phyloP scores from a whole-genome alignment of 2,329 filamentous ascomycete genomes.

The Fusarium proliferatum region DNA sequence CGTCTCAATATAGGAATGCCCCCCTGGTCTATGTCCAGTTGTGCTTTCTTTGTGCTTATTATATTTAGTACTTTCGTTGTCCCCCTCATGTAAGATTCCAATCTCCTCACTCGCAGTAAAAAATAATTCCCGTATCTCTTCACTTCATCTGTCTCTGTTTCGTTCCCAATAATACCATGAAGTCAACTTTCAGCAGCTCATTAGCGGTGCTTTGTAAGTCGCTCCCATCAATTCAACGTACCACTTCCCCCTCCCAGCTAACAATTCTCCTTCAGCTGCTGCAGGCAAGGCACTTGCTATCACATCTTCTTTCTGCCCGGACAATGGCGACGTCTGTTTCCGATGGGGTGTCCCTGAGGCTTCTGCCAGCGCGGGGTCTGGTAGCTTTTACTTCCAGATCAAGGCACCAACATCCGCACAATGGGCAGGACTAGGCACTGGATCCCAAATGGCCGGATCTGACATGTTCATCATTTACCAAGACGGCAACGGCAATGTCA shows the following conservation, averaged over 20 bases:
- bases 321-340: constrained; percentile 61
- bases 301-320: constrained; percentile 55
- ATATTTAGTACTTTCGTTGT: constrained; percentile 20
- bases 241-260: neutral
- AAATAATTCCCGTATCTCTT: neutral
- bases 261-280: constrained; percentile 39
- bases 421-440: constrained; percentile 71
- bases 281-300: constrained; percentile 37
- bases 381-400: constrained; percentile 71
- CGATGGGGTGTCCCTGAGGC: constrained; percentile 64
- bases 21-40: constrained; percentile 22
- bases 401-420: constrained; percentile 62
- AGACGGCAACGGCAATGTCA: constrained; percentile 68
- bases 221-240: neutral
- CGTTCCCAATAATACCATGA: constrained; percentile 26
- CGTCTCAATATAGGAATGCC: constrained; percentile 18
- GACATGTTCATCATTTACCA: constrained; percentile 74
- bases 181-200: constrained; percentile 30
- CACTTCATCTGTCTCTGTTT: neutral
- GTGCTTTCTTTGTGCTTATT: constrained; percentile 18
- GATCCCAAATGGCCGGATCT: constrained; percentile 63
- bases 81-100: constrained; percentile 17
- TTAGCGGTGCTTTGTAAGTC: constrained; percentile 39
- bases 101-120: constrained; percentile 2
- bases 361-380: constrained; percentile 59